phyloP scores from a whole-genome alignment of 1,284 basidiomycete species.

The Ustilago xerochloae region DNA sequence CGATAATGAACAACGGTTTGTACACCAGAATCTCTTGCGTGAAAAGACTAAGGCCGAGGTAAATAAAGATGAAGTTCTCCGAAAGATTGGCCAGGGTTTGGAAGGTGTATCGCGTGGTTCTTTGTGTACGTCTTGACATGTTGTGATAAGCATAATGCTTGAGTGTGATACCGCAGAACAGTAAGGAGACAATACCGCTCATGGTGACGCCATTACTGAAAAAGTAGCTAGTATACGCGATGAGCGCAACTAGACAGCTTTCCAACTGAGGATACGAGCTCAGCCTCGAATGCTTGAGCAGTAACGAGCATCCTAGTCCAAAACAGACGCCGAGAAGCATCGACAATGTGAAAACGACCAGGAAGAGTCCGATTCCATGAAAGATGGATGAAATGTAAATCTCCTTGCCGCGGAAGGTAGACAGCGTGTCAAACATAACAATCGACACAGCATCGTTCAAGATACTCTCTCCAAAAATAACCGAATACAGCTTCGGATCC shows the following conservation, averaged over 20 bases:
- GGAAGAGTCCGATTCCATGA: slow-evolving; percentile 93
- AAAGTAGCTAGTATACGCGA: slow-evolving; percentile 98
- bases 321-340: slow-evolving; percentile 93
- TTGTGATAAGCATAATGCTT: slow-evolving; percentile 99
- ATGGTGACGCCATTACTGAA: slow-evolving; percentile 91
- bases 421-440: slow-evolving; percentile 98
- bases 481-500: slow-evolving; percentile 94
- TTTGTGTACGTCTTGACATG: slow-evolving; percentile 94
- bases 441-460: slow-evolving; percentile 99
- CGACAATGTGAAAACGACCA: slow-evolving; percentile 91
- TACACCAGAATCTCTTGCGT: slow-evolving; percentile 88
- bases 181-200: slow-evolving; percentile 96
- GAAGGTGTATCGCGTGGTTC: slow-evolving; percentile 86
- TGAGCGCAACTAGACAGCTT: slow-evolving; percentile 90
- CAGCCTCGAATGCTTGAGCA: slow-evolving; percentile 93
- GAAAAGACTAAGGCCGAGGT: slow-evolving; percentile 94
- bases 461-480: slow-evolving; percentile 97
- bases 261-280: slow-evolving; percentile 84
- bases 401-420: slow-evolving; percentile 89
- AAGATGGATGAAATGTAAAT: slow-evolving; percentile 89
- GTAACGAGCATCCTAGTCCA: slow-evolving; percentile 86
- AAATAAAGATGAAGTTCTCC: slow-evolving; percentile 99
- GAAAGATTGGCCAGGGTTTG: slow-evolving; percentile 73
- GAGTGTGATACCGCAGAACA: slow-evolving; percentile 98
- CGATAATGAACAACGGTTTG: slow-evolving; percentile 89